These are phyloP conservation scores for Septoria linicola DNA, from an alignment of 2,329 filamentous ascomycete genomes.

Conservation along the genomic window DNA sequence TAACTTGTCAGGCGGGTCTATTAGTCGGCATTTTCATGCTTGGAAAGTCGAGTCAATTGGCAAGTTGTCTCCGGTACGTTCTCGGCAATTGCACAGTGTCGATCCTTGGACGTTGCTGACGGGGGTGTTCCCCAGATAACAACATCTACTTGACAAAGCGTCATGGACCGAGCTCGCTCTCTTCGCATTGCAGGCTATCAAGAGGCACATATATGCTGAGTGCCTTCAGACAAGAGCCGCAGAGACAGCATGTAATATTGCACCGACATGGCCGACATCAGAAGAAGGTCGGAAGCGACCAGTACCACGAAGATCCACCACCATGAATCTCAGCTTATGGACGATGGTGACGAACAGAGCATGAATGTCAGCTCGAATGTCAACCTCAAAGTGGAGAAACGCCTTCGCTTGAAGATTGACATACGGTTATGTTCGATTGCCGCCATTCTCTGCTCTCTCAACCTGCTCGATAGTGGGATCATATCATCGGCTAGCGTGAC, in stretches of 20 bases:
- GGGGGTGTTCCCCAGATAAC: too few relatives aligned
- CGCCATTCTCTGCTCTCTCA: constrained; percentile 67
- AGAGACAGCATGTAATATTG: neutral
- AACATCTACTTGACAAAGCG: too few relatives aligned
- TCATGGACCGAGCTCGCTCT: too few relatives aligned
- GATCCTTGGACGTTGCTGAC: too few relatives aligned
- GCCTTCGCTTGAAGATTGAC: constrained; percentile 63
- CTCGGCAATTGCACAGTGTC: too few relatives aligned
- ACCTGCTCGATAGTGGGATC: constrained; percentile 68
- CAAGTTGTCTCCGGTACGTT: too few relatives aligned
- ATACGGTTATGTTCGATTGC: constrained; percentile 68
- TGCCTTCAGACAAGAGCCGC: neutral
- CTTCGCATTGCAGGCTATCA: too few relatives aligned
- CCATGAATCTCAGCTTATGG: neutral
- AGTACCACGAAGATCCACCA: neutral
- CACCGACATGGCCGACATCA: neutral
- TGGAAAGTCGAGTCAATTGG: too few relatives aligned
- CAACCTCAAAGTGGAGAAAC: constrained; percentile 37
- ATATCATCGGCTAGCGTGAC: constrained; percentile 69
- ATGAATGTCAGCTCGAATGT: neutral
- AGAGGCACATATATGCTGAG: too few relatives aligned
- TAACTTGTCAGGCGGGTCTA: too few relatives aligned
- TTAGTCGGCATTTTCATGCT: too few relatives aligned
- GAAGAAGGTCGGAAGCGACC: neutral
- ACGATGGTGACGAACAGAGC: neutral